Conservation (phyloP, 2,329 filamentous ascomycete species). For the Fusarium acutatum region DNA sequence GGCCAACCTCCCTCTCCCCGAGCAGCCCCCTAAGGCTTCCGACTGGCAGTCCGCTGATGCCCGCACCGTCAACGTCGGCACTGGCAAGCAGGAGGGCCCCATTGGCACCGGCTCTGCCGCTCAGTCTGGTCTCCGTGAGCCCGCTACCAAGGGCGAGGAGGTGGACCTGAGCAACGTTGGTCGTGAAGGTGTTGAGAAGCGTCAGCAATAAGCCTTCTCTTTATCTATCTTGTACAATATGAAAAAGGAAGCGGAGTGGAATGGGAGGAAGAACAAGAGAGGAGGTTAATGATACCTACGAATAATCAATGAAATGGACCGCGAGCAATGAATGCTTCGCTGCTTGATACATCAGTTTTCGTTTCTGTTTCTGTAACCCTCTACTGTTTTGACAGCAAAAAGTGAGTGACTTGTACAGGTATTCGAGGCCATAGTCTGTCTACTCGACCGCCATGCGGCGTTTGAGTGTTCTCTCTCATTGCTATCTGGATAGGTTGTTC, state of each 20-base stretch:
- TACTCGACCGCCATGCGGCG: background rate
- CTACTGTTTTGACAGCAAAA: background rate
- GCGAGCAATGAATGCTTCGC: background rate
- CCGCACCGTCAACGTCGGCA: constrained; percentile 74
- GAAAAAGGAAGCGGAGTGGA: background rate
- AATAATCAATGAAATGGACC: constrained; percentile 17
- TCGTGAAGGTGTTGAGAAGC: constrained; percentile 58
- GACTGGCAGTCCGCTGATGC: constrained; percentile 81
- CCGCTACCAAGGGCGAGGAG: constrained; percentile 64
- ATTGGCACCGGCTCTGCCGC: constrained; percentile 60
- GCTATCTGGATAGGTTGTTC: background rate
- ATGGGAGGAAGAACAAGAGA: background rate
- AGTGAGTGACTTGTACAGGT: background rate
- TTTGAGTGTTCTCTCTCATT: background rate
- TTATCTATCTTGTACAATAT: background rate
- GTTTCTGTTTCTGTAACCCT: background rate
- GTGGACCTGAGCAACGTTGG: constrained; percentile 69
- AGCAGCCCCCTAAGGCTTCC: constrained; percentile 77
- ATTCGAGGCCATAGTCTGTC: background rate
- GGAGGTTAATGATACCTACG: constrained; percentile 22
- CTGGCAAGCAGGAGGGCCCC: constrained; percentile 63
- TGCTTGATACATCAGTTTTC: background rate
- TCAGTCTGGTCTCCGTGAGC: constrained; percentile 63
- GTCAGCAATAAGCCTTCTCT: constrained; percentile 13
- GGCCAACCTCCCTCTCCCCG: constrained; percentile 80